Evolutionary conservation across 1,284 basidiomycete genomes (phyloP), one percentile per base, ranked within the genome.

Genomic region (Puccinia triticina): DNA sequence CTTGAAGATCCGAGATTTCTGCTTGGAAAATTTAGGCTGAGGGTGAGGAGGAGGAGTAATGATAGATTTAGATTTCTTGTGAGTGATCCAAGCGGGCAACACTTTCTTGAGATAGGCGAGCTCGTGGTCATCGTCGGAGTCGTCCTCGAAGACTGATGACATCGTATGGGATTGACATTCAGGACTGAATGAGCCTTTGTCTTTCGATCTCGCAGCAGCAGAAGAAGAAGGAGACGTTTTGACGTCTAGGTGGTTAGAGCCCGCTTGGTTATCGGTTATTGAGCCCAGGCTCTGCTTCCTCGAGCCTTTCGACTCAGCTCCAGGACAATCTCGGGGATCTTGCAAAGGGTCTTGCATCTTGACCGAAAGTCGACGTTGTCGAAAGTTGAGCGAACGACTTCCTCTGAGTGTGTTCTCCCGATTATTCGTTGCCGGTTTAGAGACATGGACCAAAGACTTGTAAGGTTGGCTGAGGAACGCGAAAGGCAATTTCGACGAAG

Each of bases 131-230:
- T 69, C 40, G 66, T 69, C 66, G 10, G 66, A 69, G 66, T 69
- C 66, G 43, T 69, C 66, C 46, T 69, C 66, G 66, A 69, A 69
- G 3, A 69, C 66, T 23, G 66, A 69, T 18, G 37, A 48, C 66
- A 69, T 69, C 1, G 66, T 69, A 32, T 69, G 40, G 2, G 66
- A 69, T 48, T 69, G 66, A 46, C 66, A 69, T 43, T 48, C 37
- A 12, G 66, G 66, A 16, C 37, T 69, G 21, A 40, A 43, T 18
- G 57, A 59, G 1, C 23, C 57, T 59, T n/a, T 29, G 57, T 4
- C 40, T 43, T 43, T 43, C 40, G 40, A 43, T 43, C 7, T 12
- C 7, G 40, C 40, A 4, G 40, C 40, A 4, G 40, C 8, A 50
- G 3, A 2, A 21, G 37, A 43, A n/a, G 43, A 43, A 46, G 43